Percentiles rank a stretch among this genome's conserved stretches.
Conservation (phyloP, 371 early-diverging fungal species). For the Sporodiniella umbellata region DNA sequence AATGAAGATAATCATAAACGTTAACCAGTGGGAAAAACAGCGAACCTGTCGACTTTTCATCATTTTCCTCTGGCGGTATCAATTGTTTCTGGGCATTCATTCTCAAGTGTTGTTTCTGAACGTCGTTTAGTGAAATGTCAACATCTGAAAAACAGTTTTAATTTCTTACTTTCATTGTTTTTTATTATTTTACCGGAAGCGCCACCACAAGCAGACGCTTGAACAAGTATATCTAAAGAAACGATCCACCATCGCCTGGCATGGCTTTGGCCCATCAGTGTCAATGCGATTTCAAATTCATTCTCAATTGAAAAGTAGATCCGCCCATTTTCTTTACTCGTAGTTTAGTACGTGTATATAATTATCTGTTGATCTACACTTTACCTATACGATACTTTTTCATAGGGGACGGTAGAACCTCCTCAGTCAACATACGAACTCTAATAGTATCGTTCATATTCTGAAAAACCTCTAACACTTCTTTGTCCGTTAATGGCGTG, state of each 20-base stretch:
- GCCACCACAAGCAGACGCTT: constrained; percentile 33
- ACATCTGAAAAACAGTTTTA: constrained; percentile 31
- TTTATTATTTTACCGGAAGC: constrained; percentile 21
- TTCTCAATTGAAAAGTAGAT: constrained; percentile 63
- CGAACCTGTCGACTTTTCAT: neutral
- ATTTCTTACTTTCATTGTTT: neutral
- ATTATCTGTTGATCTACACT: too few relatives aligned
- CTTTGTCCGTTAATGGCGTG: constrained; percentile 45
- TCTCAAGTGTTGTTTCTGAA: constrained; percentile 47
- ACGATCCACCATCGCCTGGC: constrained; percentile 59
- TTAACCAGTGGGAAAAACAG: constrained; percentile 55
- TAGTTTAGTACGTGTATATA: too few relatives aligned
- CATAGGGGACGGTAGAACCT: constrained; percentile 65
- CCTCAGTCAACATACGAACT: constrained; percentile 60
- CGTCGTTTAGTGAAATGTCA: constrained; percentile 49
- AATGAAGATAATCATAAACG: constrained; percentile 68
- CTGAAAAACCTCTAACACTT: constrained; percentile 54
- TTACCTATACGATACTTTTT: constrained; percentile 50
- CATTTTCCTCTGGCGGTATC: constrained; percentile 24
- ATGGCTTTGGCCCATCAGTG: constrained; percentile 54
- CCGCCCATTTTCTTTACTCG: constrained; percentile 55
- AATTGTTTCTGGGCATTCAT: constrained; percentile 52
- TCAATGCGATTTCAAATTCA: constrained; percentile 66
- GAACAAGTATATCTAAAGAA: constrained; percentile 48
- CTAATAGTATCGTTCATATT: constrained; percentile 71